Conservation (phyloP, 306 rosid genomes). For the Corylus americana region DNA sequence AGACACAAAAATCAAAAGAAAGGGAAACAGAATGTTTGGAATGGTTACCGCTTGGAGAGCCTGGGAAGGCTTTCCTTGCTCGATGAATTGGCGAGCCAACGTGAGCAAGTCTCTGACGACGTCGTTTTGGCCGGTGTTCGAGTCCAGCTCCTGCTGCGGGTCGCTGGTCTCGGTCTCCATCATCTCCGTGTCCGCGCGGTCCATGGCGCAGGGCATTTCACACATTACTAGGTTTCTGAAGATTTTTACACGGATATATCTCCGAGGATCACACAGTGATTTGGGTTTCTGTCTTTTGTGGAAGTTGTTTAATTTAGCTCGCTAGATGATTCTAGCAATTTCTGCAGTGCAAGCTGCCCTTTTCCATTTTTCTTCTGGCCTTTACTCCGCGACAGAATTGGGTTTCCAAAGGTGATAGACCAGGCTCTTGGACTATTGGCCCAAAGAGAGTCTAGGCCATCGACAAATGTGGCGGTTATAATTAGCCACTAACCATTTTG, state of each 20-base stretch:
- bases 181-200: constrained; percentile 36
- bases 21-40: no score
- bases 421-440: background rate
- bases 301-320: background rate
- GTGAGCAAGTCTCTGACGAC: constrained; percentile 58
- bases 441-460: background rate
- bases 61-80: constrained; percentile 83
- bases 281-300: background rate
- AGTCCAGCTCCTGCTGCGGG: constrained; percentile 19
- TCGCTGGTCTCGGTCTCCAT: constrained; percentile 33
- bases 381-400: background rate
- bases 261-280: background rate
- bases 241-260: background rate
- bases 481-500: no score
- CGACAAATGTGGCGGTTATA: no score
- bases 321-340: constrained; percentile 32
- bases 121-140: constrained; percentile 34
- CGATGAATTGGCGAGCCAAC: constrained; percentile 80
- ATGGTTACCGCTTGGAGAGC: constrained; percentile 84
- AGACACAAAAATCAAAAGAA: background rate
- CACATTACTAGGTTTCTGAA: no score
- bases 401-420: background rate
- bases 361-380: background rate
- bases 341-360: background rate
- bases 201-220: constrained; percentile 35